Evolutionary conservation across 2,329 filamentous ascomycete species (phyloP).

Genomic region (Sphaerulina vaccinii): DNA sequence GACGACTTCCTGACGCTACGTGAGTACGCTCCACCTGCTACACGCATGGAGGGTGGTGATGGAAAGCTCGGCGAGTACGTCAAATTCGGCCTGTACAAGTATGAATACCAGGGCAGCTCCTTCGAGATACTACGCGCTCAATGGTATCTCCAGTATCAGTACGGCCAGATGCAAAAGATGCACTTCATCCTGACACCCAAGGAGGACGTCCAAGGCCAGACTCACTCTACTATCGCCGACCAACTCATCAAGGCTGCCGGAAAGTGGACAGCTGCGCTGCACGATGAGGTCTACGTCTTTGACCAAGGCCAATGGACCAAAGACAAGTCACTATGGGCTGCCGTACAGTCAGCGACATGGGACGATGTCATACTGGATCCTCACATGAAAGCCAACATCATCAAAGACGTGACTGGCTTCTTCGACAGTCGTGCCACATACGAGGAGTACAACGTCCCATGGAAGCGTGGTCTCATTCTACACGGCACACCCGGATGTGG

Average conservation of each 20-base stretch:
- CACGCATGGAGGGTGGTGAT: constrained; percentile 37
- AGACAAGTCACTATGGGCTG: constrained; percentile 40
- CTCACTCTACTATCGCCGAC: constrained; percentile 36
- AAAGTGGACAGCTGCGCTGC: constrained; percentile 43
- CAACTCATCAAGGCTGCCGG: constrained; percentile 42
- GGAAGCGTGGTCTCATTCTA: constrained; percentile 47
- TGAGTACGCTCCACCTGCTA: constrained; percentile 37
- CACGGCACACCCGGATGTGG: constrained; percentile 46
- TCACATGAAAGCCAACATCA: constrained; percentile 45
- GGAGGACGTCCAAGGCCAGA: neutral
- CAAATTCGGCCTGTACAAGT: constrained; percentile 44
- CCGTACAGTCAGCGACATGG: constrained; percentile 45
- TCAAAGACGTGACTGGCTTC: constrained; percentile 41
- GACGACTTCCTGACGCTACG: constrained; percentile 38
- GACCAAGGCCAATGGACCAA: constrained; percentile 44
- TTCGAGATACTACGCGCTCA: constrained; percentile 41
- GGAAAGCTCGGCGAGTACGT: constrained; percentile 40
- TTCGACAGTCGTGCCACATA: constrained; percentile 42
- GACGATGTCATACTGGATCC: constrained; percentile 49
- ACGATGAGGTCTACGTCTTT: constrained; percentile 45
- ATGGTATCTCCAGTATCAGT: constrained; percentile 27
- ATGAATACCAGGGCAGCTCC: constrained; percentile 42
- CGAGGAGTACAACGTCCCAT: constrained; percentile 47
- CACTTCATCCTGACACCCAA: constrained; percentile 24
- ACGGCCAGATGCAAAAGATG: constrained; percentile 2